A percentile compares a stretch with the other conserved stretches of the same genome.
These are phyloP conservation scores for Mycena venus DNA, from an alignment of 768 basidiomycete species.

Conservation along the genomic window DNA sequence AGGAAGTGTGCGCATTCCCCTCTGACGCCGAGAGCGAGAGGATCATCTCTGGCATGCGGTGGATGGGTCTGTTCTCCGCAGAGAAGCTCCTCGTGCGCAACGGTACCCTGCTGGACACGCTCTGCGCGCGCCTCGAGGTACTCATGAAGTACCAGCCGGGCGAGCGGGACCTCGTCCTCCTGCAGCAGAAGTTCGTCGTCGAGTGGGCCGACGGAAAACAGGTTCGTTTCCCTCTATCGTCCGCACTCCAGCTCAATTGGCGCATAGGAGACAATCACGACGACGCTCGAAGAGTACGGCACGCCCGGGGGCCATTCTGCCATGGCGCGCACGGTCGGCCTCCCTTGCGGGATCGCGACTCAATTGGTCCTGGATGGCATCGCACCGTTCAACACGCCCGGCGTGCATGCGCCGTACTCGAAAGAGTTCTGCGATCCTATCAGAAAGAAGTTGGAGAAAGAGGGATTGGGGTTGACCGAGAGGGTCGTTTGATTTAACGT, in stretches of 20 bases:
- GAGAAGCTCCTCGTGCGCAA: conserved; percentile 72
- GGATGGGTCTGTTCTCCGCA: conserved; percentile 92
- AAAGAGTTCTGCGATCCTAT: conserved; percentile 89
- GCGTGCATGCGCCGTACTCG: conserved; percentile 89
- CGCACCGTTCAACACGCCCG: conserved; percentile 78
- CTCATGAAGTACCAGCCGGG: conserved; percentile 92
- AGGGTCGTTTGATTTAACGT: conserved; percentile 73
- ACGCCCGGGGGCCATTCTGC: conserved; percentile 83
- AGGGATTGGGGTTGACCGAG: conserved; percentile 82
- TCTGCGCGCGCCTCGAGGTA: conserved; percentile 89
- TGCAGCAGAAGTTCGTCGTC: conserved; percentile 97
- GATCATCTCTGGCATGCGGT: conserved; percentile 90
- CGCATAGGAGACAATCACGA: conserved; percentile 83
- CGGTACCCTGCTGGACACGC: conserved; percentile 90
- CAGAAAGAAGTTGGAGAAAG: conserved; percentile 72
- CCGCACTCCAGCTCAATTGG: not conserved
- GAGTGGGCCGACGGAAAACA: conserved; percentile 86
- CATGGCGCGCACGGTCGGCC: conserved; percentile 92
- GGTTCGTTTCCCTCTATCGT: conserved; percentile 51
- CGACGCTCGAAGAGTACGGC: conserved; percentile 92
- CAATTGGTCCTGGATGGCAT: conserved; percentile 93
- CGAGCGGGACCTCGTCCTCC: conserved; percentile 95
- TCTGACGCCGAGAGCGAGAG: conserved; percentile 75
- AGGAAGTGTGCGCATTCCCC: conserved; percentile 80
- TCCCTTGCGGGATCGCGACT: conserved; percentile 94